A percentile compares a stretch with the other conserved stretches of the same genome.
These are phyloP conservation scores for Eucalyptus camaldulensis DNA, from an alignment of 345 rosid genomes.

Conservation along the genomic window DNA sequence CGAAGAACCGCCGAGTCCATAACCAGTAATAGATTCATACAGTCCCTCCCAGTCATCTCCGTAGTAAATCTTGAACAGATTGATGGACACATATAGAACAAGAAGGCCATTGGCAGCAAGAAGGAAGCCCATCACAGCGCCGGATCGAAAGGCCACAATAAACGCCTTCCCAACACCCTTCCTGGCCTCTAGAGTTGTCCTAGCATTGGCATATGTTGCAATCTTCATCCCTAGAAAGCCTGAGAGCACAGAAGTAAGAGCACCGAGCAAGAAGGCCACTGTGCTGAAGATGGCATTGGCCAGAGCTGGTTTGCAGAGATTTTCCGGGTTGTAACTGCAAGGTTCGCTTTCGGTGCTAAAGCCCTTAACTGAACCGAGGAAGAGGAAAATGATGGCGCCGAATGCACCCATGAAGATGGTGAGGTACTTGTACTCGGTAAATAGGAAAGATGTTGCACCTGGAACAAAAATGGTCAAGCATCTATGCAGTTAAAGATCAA, in stretches of 20 bases:
- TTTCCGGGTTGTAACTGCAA: constrained; percentile 46
- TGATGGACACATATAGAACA: constrained; percentile 40
- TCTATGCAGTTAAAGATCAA: not conserved
- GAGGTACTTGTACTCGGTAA: constrained; percentile 48
- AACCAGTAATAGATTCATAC: constrained; percentile 60
- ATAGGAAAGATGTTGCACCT: constrained; percentile 62
- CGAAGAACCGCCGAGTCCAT: constrained; percentile 56
- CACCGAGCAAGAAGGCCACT: constrained; percentile 60
- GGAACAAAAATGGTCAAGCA: not conserved
- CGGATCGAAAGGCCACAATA: constrained; percentile 46
- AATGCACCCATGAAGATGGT: constrained; percentile 38
- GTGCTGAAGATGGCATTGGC: constrained; percentile 53
- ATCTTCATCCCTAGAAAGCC: constrained; percentile 71
- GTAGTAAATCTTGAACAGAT: constrained; percentile 45
- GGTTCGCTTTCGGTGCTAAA: constrained; percentile 53
- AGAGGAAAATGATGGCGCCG: constrained; percentile 35
- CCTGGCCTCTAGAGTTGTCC: constrained; percentile 61
- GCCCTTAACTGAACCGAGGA: constrained; percentile 61
- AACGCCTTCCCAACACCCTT: constrained; percentile 62
- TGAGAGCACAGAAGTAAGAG: constrained; percentile 46
- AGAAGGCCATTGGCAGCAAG: constrained; percentile 62
- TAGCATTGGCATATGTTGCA: constrained; percentile 59
- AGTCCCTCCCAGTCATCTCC: constrained; percentile 72
- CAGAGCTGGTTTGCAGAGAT: constrained; percentile 49
- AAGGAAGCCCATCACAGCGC: constrained; percentile 68